Conservation (phyloP, 129 eudicot species). For the Pittosporum tobira region DNA sequence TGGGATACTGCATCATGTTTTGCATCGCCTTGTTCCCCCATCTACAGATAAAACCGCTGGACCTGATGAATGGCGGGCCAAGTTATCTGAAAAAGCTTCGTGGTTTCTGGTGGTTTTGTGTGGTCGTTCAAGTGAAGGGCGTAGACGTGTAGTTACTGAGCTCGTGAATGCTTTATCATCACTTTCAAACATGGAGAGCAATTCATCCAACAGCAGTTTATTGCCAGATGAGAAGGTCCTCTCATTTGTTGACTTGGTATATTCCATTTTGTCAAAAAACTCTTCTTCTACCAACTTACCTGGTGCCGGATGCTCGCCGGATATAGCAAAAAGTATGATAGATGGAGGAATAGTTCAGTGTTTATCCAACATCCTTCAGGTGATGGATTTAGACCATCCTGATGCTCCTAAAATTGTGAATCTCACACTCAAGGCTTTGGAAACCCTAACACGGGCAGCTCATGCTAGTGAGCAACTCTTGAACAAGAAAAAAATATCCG, state of each 20-base stretch:
- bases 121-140: slow-evolving; percentile 96
- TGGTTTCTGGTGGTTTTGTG: slow-evolving; percentile 93
- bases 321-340: slow-evolving; percentile 90
- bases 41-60: slow-evolving; percentile 46
- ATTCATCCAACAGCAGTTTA: slow-evolving; percentile 39
- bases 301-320: slow-evolving; percentile 90
- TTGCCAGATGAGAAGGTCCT: slow-evolving; percentile 72
- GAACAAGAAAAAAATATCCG: slow-evolving; percentile 52
- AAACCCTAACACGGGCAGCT: slow-evolving; percentile 89
- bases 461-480: slow-evolving; percentile 77
- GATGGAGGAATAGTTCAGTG: slow-evolving; percentile 93
- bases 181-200: slow-evolving; percentile 45
- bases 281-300: slow-evolving; percentile 74
- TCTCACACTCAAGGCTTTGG: slow-evolving; percentile 77
- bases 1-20: slow-evolving; percentile 81
- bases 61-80: slow-evolving; percentile 72
- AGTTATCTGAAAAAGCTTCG: slow-evolving; percentile 91
- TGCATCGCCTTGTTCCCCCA: slow-evolving; percentile 67
- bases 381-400: slow-evolving; percentile 91
- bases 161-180: slow-evolving; percentile 82
- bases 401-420: slow-evolving; percentile 88
- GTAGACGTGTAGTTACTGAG: slow-evolving; percentile 77
- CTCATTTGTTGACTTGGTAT: slow-evolving; percentile 75
- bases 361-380: slow-evolving; percentile 73
- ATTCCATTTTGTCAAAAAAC: slow-evolving; percentile 79